Conservation (phyloP, 2,329 filamentous ascomycete species). For the Stagonosporopsis chrysanthemi region DNA sequence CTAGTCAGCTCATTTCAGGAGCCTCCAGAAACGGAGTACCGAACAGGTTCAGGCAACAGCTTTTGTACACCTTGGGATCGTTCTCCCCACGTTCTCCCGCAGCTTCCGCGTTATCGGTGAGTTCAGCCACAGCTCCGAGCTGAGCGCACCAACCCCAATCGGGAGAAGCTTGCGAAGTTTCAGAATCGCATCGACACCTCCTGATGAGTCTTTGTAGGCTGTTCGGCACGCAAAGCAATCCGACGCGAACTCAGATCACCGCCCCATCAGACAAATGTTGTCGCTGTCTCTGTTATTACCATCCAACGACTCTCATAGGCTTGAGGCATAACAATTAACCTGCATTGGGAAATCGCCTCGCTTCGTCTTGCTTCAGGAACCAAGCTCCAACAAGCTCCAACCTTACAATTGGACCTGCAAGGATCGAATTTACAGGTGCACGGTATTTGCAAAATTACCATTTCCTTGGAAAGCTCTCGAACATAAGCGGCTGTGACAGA, state of each 20-base stretch:
- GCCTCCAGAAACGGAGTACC: background rate
- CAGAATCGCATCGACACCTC: conserved; percentile 11
- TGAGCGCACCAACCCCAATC: conserved; percentile 15
- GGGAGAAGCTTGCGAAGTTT: conserved; percentile 34
- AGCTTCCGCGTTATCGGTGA: conserved; percentile 3
- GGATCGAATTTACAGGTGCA: conserved; percentile 15
- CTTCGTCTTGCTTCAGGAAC: conserved; percentile 19
- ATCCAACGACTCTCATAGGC: conserved; percentile 25
- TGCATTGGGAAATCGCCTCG: conserved; percentile 22
- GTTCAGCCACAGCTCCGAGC: background rate
- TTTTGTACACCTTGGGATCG: background rate
- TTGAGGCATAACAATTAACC: conserved; percentile 5
- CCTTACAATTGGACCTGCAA: conserved; percentile 3
- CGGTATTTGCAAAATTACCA: background rate
- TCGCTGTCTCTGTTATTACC: conserved; percentile 18
- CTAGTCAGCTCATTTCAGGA: too few species aligned
- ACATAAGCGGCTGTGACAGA: conserved; percentile 7
- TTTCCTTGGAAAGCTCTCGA: conserved; percentile 8
- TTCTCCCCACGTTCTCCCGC: conserved; percentile 10
- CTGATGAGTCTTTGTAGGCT: conserved; percentile 19
- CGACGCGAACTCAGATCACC: conserved; percentile 21
- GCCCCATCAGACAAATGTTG: conserved; percentile 13
- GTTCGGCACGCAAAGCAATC: conserved; percentile 16
- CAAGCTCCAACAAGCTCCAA: conserved; percentile 5
- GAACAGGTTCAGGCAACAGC: conserved; percentile 11